Evolutionary conservation across 768 basidiomycete genomes (phyloP).

Genomic region (Termitomyces sp.): DNA sequence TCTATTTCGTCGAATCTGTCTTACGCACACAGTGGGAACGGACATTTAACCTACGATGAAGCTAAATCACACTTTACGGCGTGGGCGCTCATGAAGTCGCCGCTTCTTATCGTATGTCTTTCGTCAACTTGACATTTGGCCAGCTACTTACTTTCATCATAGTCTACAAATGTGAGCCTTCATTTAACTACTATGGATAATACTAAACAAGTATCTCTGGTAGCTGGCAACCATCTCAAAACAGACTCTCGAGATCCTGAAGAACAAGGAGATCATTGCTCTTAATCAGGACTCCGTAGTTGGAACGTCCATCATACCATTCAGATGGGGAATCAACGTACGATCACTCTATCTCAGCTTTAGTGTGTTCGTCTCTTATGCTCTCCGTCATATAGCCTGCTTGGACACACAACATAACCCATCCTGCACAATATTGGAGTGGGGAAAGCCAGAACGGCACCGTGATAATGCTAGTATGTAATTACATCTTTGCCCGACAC

Average conservation of each 20-base stretch:
- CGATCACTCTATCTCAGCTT: conserved; percentile 9
- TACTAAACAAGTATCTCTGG: not conserved
- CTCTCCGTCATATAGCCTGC: conserved; percentile 20
- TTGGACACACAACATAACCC: conserved; percentile 34
- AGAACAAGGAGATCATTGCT: conserved; percentile 59
- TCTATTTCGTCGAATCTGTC: not conserved
- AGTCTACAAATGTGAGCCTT: conserved; percentile 14
- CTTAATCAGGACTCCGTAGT: conserved; percentile 66
- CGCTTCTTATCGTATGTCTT: conserved; percentile 39
- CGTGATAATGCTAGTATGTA: conserved; percentile 56
- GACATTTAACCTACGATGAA: conserved; percentile 56
- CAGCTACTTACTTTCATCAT: not conserved
- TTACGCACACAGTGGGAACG: conserved; percentile 48
- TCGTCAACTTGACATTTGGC: not conserved
- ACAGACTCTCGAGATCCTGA: conserved; percentile 51
- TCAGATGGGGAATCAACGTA: conserved; percentile 66
- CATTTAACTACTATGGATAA: not conserved
- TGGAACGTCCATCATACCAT: conserved; percentile 60
- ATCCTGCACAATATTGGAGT: conserved; percentile 65
- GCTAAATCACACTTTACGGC: conserved; percentile 68
- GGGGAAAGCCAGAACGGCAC: conserved; percentile 57
- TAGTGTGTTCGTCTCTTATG: not conserved
- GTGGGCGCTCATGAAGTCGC: conserved; percentile 66
- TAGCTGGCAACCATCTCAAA: conserved; percentile 41
- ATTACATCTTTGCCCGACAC: not conserved